Evolutionary conservation across 192 early-diverging fungal species (phyloP).

Genomic region (Coemansia aciculifera): DNA sequence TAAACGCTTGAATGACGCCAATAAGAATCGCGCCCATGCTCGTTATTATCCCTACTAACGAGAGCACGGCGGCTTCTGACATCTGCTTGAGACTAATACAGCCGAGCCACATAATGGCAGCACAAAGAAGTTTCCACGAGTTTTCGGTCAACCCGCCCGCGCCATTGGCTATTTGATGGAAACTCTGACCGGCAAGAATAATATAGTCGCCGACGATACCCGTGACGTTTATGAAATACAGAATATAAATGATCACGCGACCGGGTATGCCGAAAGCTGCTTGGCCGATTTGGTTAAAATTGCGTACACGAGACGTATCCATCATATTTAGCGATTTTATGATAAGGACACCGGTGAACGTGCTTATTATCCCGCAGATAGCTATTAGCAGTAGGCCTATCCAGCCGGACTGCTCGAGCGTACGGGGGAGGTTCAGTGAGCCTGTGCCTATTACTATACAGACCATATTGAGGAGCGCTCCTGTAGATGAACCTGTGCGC

Average conservation of each 20-base stretch:
- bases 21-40: conserved; percentile 69
- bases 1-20: conserved; percentile 61
- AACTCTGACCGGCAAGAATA: conserved; percentile 70
- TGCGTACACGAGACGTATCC: conserved; percentile 51
- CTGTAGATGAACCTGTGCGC: conserved; percentile 55
- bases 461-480: conserved; percentile 61
- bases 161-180: conserved; percentile 57
- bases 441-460: conserved; percentile 78
- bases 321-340: conserved; percentile 69
- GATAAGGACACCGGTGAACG: conserved; percentile 72
- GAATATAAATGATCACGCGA: conserved; percentile 60
- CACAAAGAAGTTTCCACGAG: conserved; percentile 67
- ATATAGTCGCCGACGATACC: conserved; percentile 70
- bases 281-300: conserved; percentile 66
- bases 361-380: conserved; percentile 65
- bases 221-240: conserved; percentile 64
- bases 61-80: conserved; percentile 73
- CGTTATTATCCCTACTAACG: conserved; percentile 69
- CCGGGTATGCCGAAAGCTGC: conserved; percentile 68
- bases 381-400: conserved; percentile 64
- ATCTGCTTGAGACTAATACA: conserved; percentile 74
- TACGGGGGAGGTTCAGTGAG: conserved; percentile 72
- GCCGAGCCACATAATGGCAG: conserved; percentile 62
- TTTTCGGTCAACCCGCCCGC: conserved; percentile 36
- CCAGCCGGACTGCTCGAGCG: conserved; percentile 73